Base-by-base conservation (phyloP, 257 asterid species). In the Petunia axillaris region DNA sequence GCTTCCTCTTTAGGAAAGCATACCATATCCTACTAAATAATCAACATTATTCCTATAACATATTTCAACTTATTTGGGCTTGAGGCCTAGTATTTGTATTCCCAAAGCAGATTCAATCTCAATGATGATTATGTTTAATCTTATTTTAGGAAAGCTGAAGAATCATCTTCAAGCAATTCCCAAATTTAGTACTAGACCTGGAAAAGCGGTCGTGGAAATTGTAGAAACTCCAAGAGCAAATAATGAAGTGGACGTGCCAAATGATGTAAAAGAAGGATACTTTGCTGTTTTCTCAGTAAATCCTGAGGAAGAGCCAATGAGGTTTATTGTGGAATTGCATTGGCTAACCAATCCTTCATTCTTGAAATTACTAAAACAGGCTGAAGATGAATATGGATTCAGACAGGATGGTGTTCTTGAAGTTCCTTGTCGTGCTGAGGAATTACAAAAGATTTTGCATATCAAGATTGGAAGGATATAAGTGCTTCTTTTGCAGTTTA, bases 331-430 rank as follows among this genome's bases (percentile, higher is more conserved):
- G 14, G 83, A 81, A n/a, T 43, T 85, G 15, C 57, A 35, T 48
- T 70, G 84, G 25, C 83, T 85, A 0, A 78, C 59, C 10, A 52
- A 83, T 80, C 86, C 85, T 15, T 54, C 77, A 50, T 85, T 85
- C 80, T 43, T 85, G 77, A 81, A 68, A 44, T 48, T 85, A 62
- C 79, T 85, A 14, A 67, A 83, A 67, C 44, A 44, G 5, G 80
- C 86, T 1, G 86, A 83, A 85, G 79, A 82, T 57, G 88, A 85
- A 74, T 85, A 83, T 71, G 87, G 85, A 70, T 84, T 78, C 35
- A 5, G 5, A 38, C 87, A 84, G 68, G 55, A 71, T 8, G 86
- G 86, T 36, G 88, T 76, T 80, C 88, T 85, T 80, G 75, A 77
- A n/a, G 81, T 83, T 10, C 86, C 82, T 37, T 85, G 88, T 75